Conservation (phyloP, 768 basidiomycete genomes). For the Lyophyllum semitale region DNA sequence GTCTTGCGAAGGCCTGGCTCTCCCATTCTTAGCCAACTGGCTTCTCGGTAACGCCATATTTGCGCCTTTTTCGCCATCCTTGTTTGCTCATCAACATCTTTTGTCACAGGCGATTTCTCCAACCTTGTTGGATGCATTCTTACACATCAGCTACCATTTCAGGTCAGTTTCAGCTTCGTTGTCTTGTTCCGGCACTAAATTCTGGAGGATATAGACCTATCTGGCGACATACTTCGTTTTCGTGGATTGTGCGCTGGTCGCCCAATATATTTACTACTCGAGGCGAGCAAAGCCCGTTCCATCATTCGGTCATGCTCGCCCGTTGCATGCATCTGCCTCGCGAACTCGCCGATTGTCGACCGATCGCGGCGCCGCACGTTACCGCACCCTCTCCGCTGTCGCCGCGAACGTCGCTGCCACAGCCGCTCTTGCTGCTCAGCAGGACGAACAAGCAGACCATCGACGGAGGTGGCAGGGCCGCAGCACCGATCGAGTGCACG, state of each 20-base stretch:
- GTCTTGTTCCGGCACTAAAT: slow-evolving; percentile 6
- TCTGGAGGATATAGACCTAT: slow-evolving; percentile 57
- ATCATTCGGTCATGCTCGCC: slow-evolving; percentile 38
- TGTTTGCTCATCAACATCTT: background rate
- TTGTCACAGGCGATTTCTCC: slow-evolving; percentile 76
- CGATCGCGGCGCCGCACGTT: slow-evolving; percentile 59
- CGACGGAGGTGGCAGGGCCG: slow-evolving; percentile 30
- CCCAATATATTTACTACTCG: slow-evolving; percentile 82
- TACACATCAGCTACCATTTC: slow-evolving; percentile 93
- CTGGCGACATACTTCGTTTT: slow-evolving; percentile 91
- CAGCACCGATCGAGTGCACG: slow-evolving; percentile 21
- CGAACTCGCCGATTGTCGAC: slow-evolving; percentile 46
- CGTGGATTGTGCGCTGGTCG: slow-evolving; percentile 75
- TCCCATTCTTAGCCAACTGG: slow-evolving; percentile 95
- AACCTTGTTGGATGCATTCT: slow-evolving; percentile 91
- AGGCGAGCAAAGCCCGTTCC: slow-evolving; percentile 31
- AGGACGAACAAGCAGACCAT: slow-evolving; percentile 46
- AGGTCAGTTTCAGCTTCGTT: slow-evolving; percentile 50
- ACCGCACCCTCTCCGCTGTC: slow-evolving; percentile 67
- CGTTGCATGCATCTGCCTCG: slow-evolving; percentile 42
- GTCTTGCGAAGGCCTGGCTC: slow-evolving; percentile 87
- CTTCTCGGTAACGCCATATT: slow-evolving; percentile 65
- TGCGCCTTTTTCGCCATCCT: slow-evolving; percentile 1
- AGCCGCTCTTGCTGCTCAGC: slow-evolving; percentile 67
- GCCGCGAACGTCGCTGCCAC: slow-evolving; percentile 75